A percentile compares a stretch with the other conserved stretches of the same genome.
Conservation (phyloP, 108 stramenopile species). For the Schizochytrium sp. region DNA sequence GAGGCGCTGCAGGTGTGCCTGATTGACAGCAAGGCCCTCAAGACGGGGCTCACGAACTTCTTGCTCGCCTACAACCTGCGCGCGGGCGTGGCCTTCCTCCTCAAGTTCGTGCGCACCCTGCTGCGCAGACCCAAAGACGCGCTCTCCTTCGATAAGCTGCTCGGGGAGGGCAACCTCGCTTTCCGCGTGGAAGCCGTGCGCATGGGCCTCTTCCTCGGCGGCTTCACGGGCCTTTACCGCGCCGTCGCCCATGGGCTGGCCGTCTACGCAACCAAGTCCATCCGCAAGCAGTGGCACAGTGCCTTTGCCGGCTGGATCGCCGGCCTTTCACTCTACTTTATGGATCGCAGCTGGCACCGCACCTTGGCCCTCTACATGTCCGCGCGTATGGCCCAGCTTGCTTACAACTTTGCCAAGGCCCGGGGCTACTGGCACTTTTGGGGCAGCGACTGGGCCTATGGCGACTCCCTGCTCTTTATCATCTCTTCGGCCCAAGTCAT, state of each 20-base stretch:
- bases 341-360: constrained; percentile 3
- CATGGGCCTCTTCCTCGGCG: background rate
- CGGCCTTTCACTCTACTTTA: background rate
- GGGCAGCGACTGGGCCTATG: constrained; percentile 15
- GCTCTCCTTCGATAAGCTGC: background rate
- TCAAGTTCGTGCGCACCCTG: background rate
- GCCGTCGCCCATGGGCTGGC: background rate
- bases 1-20: background rate
- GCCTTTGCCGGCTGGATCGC: background rate
- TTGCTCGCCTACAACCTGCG: constrained; percentile 10
- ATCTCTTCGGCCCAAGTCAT: constrained; percentile 10
- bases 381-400: background rate
- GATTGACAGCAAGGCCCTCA: background rate
- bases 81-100: constrained; percentile 1
- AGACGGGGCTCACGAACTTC: background rate
- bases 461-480: background rate
- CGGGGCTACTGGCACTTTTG: constrained; percentile 14
- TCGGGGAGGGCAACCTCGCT: background rate
- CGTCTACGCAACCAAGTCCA: background rate
- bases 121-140: background rate
- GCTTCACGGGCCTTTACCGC: background rate
- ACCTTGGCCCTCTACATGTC: constrained; percentile 7
- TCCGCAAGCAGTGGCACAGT: background rate
- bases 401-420: background rate
- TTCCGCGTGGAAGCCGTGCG: constrained; percentile 11